Conservation (phyloP, 2,329 filamentous ascomycete species). For the Colletotrichum higginsianum region DNA sequence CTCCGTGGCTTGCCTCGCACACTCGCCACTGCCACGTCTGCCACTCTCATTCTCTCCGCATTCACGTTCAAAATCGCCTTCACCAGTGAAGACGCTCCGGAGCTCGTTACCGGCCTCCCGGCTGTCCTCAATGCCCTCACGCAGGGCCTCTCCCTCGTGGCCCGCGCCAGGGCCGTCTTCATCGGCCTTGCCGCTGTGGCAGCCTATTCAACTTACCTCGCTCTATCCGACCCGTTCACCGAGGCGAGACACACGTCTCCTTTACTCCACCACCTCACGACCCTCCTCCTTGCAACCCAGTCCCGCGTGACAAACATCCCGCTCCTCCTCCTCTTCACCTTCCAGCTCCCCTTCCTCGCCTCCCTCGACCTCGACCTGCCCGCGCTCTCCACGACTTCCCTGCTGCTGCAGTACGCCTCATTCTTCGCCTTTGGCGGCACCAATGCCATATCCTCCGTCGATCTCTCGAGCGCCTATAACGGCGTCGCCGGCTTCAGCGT, state of each 20-base stretch:
- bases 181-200: constrained; percentile 59
- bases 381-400: constrained; percentile 77
- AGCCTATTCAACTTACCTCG: constrained; percentile 57
- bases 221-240: constrained; percentile 46
- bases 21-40: constrained; percentile 57
- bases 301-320: constrained; percentile 89
- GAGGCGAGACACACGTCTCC: constrained; percentile 49
- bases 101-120: constrained; percentile 73
- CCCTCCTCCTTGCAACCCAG: constrained; percentile 88
- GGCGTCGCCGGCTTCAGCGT: constrained; percentile 87
- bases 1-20: constrained; percentile 60
- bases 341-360: constrained; percentile 67
- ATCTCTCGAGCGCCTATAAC: constrained; percentile 95
- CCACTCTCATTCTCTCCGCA: constrained; percentile 66
- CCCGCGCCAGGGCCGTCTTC: constrained; percentile 66
- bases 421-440: constrained; percentile 94
- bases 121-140: constrained; percentile 57
- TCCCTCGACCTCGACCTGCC: constrained; percentile 63
- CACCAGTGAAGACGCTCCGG: constrained; percentile 88
- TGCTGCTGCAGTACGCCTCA: constrained; percentile 84
- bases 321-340: constrained; percentile 82
- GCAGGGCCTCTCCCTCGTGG: constrained; percentile 61
- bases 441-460: constrained; percentile 96
- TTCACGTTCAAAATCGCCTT: constrained; percentile 93
- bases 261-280: constrained; percentile 77